A percentile compares a stretch with the other conserved stretches of the same genome.
These are phyloP conservation scores for Lathyrus aphaca DNA, from an alignment of 306 rosid species.

Conservation along the genomic window DNA sequence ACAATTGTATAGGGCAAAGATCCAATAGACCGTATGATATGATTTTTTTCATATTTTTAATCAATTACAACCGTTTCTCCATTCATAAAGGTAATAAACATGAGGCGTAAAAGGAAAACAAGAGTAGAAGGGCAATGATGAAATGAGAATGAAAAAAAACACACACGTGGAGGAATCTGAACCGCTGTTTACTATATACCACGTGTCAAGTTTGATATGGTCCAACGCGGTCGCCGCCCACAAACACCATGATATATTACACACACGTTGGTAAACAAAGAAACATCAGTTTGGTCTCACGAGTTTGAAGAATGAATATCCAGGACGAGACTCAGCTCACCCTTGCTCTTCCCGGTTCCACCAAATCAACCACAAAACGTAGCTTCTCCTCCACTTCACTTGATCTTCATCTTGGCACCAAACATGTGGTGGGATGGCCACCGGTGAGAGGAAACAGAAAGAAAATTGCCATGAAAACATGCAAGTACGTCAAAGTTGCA, in stretches of 20 bases:
- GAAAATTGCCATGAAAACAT: conserved; percentile 42
- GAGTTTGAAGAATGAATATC: no score
- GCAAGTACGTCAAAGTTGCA: conserved; percentile 69
- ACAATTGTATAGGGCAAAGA: no score
- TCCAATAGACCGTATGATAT: no score
- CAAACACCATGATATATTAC: conserved; percentile 18
- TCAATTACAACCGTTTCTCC: no score
- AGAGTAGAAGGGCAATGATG: no score
- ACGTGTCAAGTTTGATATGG: conserved; percentile 38
- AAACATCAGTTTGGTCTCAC: no score
- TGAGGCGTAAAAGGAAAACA: no score
- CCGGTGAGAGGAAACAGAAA: conserved; percentile 67
- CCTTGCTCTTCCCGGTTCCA: conserved; percentile 56
- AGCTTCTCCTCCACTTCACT: conserved; percentile 45
- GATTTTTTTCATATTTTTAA: no score
- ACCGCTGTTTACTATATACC: neutral
- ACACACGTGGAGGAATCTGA: conserved; percentile 41
- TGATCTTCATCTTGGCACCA: conserved; percentile 55
- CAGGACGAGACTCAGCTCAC: conserved; percentile 58
- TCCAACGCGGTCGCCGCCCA: conserved; percentile 32
- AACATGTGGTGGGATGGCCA: conserved; percentile 70
- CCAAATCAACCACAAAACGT: conserved; percentile 50
- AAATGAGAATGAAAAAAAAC: neutral
- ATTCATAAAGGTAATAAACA: no score
- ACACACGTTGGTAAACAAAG: conserved; percentile 2